Percentiles rank a stretch among this genome's conserved stretches.
These are phyloP conservation scores for Begonia loranthoides DNA, from an alignment of 306 rosid species.

Conservation along the genomic window DNA sequence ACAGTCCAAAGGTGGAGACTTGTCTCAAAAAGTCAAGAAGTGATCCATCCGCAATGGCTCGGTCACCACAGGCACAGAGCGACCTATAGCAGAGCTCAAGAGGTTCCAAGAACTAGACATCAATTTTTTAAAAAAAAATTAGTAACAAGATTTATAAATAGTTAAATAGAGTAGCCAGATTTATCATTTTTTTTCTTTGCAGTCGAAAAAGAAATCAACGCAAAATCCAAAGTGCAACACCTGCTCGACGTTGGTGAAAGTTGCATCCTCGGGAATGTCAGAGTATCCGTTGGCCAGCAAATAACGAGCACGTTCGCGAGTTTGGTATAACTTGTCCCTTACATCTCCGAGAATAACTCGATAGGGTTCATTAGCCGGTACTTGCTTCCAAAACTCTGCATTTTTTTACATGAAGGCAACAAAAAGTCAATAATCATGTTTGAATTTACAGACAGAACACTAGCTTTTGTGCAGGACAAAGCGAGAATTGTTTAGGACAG, in stretches of 20 bases:
- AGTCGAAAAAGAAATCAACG: neutral
- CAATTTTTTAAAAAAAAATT: conserved; percentile 12
- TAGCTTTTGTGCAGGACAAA: too few species aligned
- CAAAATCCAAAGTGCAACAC: conserved; percentile 18
- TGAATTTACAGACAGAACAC: conserved; percentile 10
- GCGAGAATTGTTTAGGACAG: too few species aligned
- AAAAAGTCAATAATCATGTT: neutral
- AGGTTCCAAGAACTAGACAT: conserved; percentile 67
- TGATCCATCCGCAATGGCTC: conserved; percentile 73
- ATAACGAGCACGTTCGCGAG: conserved; percentile 88
- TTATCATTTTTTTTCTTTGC: too few species aligned
- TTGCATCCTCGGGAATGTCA: conserved; percentile 74
- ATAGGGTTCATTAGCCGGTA: conserved; percentile 74
- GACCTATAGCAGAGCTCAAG: conserved; percentile 84
- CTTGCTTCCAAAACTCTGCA: conserved; percentile 75
- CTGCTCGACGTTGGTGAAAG: conserved; percentile 70
- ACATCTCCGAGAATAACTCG: conserved; percentile 79
- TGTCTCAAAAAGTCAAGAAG: conserved; percentile 90
- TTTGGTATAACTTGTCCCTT: conserved; percentile 75
- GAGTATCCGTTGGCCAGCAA: conserved; percentile 59
- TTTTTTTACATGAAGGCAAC: neutral
- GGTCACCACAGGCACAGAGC: conserved; percentile 74
- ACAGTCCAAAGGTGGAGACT: conserved; percentile 80
- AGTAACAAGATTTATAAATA: neutral
- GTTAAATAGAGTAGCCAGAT: too few species aligned